Evolutionary conservation across 257 asterid species (phyloP).

Genomic region (Solanum lycopersicoides): DNA sequence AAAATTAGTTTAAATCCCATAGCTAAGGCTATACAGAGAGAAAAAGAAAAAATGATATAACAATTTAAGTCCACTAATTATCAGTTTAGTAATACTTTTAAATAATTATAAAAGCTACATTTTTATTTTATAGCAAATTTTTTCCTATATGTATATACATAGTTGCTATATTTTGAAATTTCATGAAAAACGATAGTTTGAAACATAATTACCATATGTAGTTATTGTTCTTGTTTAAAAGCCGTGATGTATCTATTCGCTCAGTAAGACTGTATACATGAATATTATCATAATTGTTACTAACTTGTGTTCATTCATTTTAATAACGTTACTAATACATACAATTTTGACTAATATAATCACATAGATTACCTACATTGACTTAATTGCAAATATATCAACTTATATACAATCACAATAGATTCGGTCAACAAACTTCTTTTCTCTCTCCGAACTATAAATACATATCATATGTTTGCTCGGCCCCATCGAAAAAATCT

Average conservation of each 20-base stretch:
- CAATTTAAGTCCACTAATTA: not conserved
- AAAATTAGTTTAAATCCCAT: not conserved
- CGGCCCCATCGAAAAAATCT: no score
- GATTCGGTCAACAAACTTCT: not conserved
- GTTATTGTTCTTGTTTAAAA: no score
- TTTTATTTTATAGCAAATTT: not conserved
- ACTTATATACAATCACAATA: no score
- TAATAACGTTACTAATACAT: no score
- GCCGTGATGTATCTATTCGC: not conserved
- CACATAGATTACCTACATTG: no score
- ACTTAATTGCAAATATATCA: no score
- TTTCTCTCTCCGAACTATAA: no score
- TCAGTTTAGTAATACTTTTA: not conserved
- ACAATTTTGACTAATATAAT: no score
- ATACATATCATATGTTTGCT: no score
- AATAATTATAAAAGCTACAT: not conserved
- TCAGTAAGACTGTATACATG: not conserved
- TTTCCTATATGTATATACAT: not conserved
- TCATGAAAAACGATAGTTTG: no score
- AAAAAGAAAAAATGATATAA: not conserved
- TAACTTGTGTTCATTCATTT: not conserved
- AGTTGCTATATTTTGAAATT: not conserved
- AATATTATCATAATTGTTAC: no score
- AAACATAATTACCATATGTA: no score
- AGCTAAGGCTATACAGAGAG: not conserved